A percentile compares a stretch with the other conserved stretches of the same genome.
phyloP scores from a whole-genome alignment of 2,329 filamentous ascomycete species.

The Fusarium sp. region DNA sequence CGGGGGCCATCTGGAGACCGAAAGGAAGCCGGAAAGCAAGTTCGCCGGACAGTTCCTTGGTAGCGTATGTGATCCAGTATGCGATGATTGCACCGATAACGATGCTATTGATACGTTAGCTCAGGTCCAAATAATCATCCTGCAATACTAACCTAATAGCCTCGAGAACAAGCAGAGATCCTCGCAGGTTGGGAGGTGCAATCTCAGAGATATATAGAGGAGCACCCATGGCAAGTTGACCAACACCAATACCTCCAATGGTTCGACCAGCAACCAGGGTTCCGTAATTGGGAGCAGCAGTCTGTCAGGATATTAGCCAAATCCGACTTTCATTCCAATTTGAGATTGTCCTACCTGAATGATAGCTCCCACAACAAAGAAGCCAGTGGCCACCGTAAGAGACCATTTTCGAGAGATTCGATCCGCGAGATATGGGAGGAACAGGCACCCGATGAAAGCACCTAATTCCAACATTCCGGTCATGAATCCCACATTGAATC shows the following conservation, averaged over 20 bases:
- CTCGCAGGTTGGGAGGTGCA: neutral
- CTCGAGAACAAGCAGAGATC: neutral
- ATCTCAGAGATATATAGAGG: neutral
- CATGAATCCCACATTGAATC: conserved; percentile 49
- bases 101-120: neutral
- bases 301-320: neutral
- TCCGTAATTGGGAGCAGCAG: neutral
- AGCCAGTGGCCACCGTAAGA: conserved; percentile 50
- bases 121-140: rapidly evolving
- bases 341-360: neutral
- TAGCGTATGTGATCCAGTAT: conserved; percentile 67
- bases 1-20: conserved; percentile 52
- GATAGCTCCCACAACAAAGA: conserved; percentile 44
- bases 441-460: conserved; percentile 51
- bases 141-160: neutral
- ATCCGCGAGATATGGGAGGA: conserved; percentile 53
- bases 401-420: conserved; percentile 57
- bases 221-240: neutral
- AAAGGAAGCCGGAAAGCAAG: conserved; percentile 60
- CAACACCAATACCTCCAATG: neutral
- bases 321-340: neutral
- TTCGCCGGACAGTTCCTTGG: conserved; percentile 54
- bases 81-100: conserved; percentile 58
- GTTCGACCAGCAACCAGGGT: neutral
- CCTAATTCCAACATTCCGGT: conserved; percentile 57